Base-by-base conservation (phyloP, 192 early-diverging fungal genomes). In the Backusella mclennaniae region DNA sequence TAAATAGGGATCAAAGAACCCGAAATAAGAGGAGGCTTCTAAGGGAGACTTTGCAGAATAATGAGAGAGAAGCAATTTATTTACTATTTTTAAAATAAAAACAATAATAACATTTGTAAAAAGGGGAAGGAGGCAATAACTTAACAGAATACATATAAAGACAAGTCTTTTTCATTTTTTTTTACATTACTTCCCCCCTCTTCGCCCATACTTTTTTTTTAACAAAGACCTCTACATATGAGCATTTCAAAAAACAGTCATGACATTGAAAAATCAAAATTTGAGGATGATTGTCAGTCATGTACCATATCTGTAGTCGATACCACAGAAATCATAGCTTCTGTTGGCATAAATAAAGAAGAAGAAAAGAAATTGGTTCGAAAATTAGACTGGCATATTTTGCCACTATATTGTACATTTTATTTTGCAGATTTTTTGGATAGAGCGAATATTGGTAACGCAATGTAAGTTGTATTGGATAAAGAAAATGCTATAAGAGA, bases 361-460 rank as follows among this genome's bases (percentile, higher is more conserved):
- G 49, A 73, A 56, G 85, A 86, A 68, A 78, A 74, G 73, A 80
- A 76, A 41, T 81, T 92, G 52, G 81, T 87, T 23, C 69, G 77
- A 38, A 86, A 85, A 77, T 82, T 92, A 59, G 91, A 92, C 69
- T 46, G 82, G 42, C 83, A 87, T 17, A 81, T 91, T n/a, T 76
- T 91, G 14, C 90, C 92, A 0, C 77, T 89, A 14, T 82, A 90
- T 6, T 84, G 87, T 23, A 71, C 91, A 19, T 78, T 91, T 29
- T 93, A 93, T 66, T 80, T 91, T 39, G 88, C 90, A 35, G 88
- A 85, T 42, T 84, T 86, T 66, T 79, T 93, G 12, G 92, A 93
- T 69, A 85, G 92, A 11, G 90, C 89, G n/a, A 93, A 93, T 76
- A 93, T 93, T 42, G 90, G 91, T 36, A 93, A 93, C 70, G 92